Evolutionary conservation across 495 filamentous ascomycete species (phyloP).

Genomic region (Friedmanniomyces simplex): DNA sequence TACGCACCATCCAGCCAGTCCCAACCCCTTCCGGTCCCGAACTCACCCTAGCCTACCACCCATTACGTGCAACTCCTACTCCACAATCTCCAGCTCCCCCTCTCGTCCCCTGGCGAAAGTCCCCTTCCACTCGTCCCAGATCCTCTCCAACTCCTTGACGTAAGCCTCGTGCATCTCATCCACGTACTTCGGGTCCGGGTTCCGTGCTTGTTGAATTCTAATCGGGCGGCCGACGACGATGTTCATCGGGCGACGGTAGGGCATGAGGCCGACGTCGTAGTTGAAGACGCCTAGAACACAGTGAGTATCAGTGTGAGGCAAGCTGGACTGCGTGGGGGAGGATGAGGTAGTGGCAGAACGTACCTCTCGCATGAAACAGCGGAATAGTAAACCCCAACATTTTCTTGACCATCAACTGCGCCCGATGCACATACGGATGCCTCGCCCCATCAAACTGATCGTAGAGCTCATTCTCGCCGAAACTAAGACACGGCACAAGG

Average conservation of each 20-base stretch:
- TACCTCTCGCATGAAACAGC: constrained; percentile 51
- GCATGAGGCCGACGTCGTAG: constrained; percentile 92
- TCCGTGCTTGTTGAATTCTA: constrained; percentile 49
- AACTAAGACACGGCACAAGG: constrained; percentile 79
- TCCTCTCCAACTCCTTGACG: constrained; percentile 60
- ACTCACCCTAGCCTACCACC: background rate
- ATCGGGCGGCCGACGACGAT: constrained; percentile 80
- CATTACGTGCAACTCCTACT: constrained; percentile 37
- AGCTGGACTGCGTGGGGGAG: background rate
- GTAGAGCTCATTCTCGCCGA: constrained; percentile 94
- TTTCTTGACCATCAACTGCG: constrained; percentile 73
- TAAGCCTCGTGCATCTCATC: constrained; percentile 71
- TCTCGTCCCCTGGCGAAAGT: constrained; percentile 61
- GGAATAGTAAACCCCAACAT: constrained; percentile 88
- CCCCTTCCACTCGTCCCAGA: constrained; percentile 88
- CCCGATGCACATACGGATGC: constrained; percentile 62
- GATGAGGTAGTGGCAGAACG: background rate
- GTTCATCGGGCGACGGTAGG: constrained; percentile 77
- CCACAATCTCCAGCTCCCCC: constrained; percentile 68
- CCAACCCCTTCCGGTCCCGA: too few species aligned
- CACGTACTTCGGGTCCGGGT: constrained; percentile 62
- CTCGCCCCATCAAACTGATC: constrained; percentile 64
- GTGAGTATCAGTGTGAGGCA: constrained; percentile 26
- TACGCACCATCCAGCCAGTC: too few species aligned
- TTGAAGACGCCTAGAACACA: constrained; percentile 90